Evolutionary conservation across 78 protist species (phyloP), one percentile per base, ranked within the genome.

Genomic region (Polysphondylium violaceum): DNA sequence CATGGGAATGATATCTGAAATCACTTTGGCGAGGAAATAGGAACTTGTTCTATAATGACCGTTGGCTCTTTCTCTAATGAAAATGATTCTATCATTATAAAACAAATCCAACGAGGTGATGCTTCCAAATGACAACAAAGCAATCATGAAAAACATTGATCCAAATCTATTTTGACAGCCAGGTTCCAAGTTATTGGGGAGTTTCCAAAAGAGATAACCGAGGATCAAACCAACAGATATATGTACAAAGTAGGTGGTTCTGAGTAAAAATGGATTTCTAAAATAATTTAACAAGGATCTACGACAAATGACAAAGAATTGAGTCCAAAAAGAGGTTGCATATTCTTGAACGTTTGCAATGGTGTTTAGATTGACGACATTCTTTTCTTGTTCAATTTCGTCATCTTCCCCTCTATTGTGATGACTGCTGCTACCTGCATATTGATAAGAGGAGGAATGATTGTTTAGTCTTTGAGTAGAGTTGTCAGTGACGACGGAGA

Each of bases 1-100:
- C 92, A 95, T 75, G 47, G 97, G 97, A 3, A 95, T 59, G 43
- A 95, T 9, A 79, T 95, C 97, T 11, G 85, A 83, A 33, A 95
- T 16, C 14, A 77, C 87, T 47, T 93, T 95, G 11, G 96, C 88
- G 16, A 95, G 69, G 73, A 86, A 95, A 56, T 89, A 95, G 19
- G 93, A 23, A 0, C 76, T 47, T 12, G 96, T 65, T 53, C 87
- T 43, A 74, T 95, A 95, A 67, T 69, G 83, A 41, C 96, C 94
- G 43, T 93, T 93, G 1, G 95, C 93, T 33, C 94, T 68, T 68
- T 95, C 97, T 53, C 92, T 69, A 59, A 88, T 78, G 44, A 88
- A 88, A 38, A 88, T 74, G 31, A 76, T 75, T 71, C 94, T 78
- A 36, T 88, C 94, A 51, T 88, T 55, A 51, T 75, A 88, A 31